Percentiles rank a stretch among this genome's conserved stretches.
Conservation (phyloP, 805 yeast genomes). For the Teunomyces atbi region DNA sequence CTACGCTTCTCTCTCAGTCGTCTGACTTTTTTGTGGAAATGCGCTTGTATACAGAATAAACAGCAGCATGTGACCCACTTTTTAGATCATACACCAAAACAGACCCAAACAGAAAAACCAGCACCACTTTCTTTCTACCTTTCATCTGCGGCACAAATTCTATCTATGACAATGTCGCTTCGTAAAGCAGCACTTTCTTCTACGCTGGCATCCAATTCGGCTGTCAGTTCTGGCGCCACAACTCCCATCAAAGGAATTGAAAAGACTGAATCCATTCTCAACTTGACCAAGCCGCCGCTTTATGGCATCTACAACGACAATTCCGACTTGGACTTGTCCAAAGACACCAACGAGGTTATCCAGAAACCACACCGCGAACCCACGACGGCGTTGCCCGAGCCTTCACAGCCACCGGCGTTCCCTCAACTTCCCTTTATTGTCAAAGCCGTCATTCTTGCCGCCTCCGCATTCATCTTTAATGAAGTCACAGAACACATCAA, state of each 20-base stretch:
- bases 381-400: constrained; percentile 5
- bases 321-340: constrained; percentile 32
- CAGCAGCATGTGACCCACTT: too few species aligned
- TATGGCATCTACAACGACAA: constrained; percentile 50
- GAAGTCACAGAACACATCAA: constrained; percentile 52
- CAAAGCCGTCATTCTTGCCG: constrained; percentile 30
- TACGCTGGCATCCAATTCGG: constrained; percentile 8
- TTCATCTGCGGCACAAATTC: not conserved
- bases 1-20: too few species aligned
- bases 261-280: constrained; percentile 42
- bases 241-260: constrained; percentile 21
- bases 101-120: not conserved
- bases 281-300: constrained; percentile 50
- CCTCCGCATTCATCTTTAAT: constrained; percentile 53
- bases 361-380: constrained; percentile 4
- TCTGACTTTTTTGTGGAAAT: too few species aligned
- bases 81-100: not conserved
- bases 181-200: not conserved
- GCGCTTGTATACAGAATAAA: not conserved
- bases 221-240: constrained; percentile 17
- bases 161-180: not conserved
- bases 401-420: not conserved
- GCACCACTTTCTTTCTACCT: not conserved
- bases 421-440: constrained; percentile 8
- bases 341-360: constrained; percentile 18